Percentiles rank a stretch among this genome's conserved stretches.
Conservation (phyloP, 352 stramenopile species). For the Thraustotheca clavata region DNA sequence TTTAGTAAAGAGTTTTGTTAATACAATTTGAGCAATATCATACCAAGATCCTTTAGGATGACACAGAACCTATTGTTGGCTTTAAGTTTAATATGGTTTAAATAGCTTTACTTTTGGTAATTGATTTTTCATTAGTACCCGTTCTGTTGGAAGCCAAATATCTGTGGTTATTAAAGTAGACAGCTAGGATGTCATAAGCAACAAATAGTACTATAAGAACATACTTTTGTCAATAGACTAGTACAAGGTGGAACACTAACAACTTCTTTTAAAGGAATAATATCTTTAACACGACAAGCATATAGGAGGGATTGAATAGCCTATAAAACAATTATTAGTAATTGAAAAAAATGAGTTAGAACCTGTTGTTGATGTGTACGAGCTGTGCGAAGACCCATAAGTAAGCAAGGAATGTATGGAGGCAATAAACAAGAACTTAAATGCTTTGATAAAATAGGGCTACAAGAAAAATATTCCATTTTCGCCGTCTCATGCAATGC, state of each 20-base stretch:
- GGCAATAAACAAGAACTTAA: neutral
- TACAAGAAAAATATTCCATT: conserved; percentile 12
- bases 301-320: conserved; percentile 73
- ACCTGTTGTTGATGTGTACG: conserved; percentile 60
- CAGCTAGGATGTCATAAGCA: neutral
- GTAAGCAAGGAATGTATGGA: conserved; percentile 28
- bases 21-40: neutral
- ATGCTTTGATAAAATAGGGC: neutral
- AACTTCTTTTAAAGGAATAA: conserved; percentile 21
- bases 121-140: neutral
- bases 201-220: neutral
- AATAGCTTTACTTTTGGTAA: neutral
- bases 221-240: neutral
- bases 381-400: conserved; percentile 52
- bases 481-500: neutral
- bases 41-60: neutral
- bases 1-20: conserved; percentile 6
- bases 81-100: neutral
- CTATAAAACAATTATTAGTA: conserved; percentile 26
- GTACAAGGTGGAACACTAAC: neutral
- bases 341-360: neutral
- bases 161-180: neutral
- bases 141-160: conserved; percentile 1
- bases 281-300: conserved; percentile 70
- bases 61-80: neutral